Evolutionary conservation across 257 asterid species (phyloP).

Genomic region (Nicotiana sylvestris): DNA sequence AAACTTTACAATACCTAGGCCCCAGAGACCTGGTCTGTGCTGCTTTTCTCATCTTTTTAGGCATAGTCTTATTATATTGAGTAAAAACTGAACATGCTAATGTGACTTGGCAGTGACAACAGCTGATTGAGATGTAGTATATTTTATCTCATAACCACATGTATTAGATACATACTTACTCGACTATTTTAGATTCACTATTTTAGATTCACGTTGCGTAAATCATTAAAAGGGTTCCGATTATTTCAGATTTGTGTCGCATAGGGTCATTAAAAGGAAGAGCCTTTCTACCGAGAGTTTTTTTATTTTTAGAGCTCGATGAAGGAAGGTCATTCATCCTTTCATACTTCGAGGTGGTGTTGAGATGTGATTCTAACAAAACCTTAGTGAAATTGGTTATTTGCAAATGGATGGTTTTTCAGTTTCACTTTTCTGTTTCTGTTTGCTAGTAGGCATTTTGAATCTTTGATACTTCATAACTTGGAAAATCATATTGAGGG

Average conservation of each 20-base stretch:
- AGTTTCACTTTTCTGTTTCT: neutral
- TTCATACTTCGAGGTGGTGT: neutral
- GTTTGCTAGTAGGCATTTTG: neutral
- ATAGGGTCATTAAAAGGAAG: too few species aligned
- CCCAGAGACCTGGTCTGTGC: neutral
- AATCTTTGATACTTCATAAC: neutral
- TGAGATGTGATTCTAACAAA: neutral
- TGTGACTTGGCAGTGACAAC: neutral
- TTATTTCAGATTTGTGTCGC: too few species aligned
- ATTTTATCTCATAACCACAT: neutral
- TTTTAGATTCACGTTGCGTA: too few species aligned
- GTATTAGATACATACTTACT: rapidly evolving
- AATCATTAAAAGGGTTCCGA: too few species aligned
- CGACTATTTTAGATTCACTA: neutral
- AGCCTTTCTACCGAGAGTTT: too few species aligned
- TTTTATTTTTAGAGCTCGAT: too few species aligned
- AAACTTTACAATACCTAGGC: neutral
- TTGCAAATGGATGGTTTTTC: neutral
- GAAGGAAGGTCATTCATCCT: neutral
- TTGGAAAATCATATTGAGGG: neutral
- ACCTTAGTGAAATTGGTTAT: neutral
- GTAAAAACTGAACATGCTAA: neutral
- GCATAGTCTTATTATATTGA: neutral
- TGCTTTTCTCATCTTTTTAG: slow-evolving; percentile 9
- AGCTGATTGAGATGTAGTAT: neutral